These are phyloP conservation scores for Cladophialophora exuberans DNA, from an alignment of 2,329 filamentous ascomycete species.

Conservation along the genomic window DNA sequence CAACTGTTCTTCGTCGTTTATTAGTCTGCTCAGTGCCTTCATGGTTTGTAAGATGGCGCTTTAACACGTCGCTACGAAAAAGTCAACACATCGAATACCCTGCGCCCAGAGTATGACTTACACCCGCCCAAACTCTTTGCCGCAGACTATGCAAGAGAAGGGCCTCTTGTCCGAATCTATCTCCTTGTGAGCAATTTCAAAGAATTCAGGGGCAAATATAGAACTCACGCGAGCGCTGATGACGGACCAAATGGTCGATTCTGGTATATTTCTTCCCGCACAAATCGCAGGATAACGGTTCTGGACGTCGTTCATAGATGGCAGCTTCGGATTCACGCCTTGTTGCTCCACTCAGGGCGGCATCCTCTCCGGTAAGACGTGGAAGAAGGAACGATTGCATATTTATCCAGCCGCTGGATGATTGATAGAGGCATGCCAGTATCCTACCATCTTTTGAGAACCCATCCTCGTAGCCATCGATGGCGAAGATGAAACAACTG, in stretches of 20 bases:
- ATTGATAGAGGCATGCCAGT: too few species aligned
- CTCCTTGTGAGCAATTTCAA: neutral
- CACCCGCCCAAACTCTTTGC: conserved; percentile 25
- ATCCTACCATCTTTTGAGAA: too few species aligned
- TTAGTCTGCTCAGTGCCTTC: neutral
- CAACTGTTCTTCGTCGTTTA: neutral
- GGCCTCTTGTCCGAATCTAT: conserved; percentile 14
- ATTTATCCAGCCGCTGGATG: too few species aligned
- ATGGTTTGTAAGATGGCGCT: conserved; percentile 18
- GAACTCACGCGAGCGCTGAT: conserved; percentile 51
- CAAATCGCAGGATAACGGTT: too few species aligned
- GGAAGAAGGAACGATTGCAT: too few species aligned
- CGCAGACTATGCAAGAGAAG: conserved; percentile 34
- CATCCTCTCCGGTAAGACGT: too few species aligned
- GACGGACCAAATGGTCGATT: conserved; percentile 57
- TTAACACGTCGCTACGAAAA: conserved; percentile 18
- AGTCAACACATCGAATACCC: neutral
- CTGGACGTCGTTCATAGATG: too few species aligned
- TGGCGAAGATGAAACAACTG: too few species aligned
- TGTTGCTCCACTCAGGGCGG: too few species aligned
- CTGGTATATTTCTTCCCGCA: conserved; percentile 57
- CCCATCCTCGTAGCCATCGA: too few species aligned
- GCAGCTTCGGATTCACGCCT: too few species aligned
- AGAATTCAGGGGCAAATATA: neutral
- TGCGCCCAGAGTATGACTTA: neutral